Evolutionary conservation across 805 yeast species (phyloP).

Genomic region (Cyberlindnera meyerae): DNA sequence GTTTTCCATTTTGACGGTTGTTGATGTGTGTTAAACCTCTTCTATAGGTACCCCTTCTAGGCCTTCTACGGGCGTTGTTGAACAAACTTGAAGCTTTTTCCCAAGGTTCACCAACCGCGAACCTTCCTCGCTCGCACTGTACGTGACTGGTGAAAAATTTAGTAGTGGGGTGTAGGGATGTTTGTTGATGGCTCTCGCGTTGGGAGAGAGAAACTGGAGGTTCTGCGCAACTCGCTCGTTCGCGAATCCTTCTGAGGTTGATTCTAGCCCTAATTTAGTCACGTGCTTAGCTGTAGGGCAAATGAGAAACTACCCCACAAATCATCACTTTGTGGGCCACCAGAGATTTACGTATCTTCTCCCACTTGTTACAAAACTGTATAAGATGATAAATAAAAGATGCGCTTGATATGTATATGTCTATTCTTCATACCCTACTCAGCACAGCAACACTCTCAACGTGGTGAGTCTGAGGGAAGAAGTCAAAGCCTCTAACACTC

Average conservation of each 20-base stretch:
- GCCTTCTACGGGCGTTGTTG: constrained; percentile 5
- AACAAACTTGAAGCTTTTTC: constrained; percentile 14
- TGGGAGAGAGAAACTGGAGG: not conserved
- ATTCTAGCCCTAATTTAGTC: constrained; percentile 3
- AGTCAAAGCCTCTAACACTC: constrained; percentile 89
- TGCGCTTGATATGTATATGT: not conserved
- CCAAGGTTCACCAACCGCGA: constrained; percentile 9
- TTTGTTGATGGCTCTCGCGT: constrained; percentile 1
- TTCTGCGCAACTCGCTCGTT: too few relatives aligned
- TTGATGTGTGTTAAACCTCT: constrained; percentile 6
- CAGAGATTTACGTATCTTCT: too few relatives aligned
- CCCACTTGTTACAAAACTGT: too few relatives aligned
- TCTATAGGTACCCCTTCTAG: not conserved
- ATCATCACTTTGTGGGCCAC: too few relatives aligned
- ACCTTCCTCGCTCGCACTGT: constrained; percentile 1
- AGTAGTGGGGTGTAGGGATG: constrained; percentile 8
- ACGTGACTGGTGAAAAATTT: constrained; percentile 17
- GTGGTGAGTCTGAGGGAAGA: constrained; percentile 93
- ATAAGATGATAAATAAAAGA: not conserved
- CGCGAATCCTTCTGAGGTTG: constrained; percentile 1
- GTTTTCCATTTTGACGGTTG: constrained; percentile 87
- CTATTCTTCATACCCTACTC: constrained; percentile 26
- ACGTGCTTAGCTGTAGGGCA: constrained; percentile 5
- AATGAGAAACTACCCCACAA: not conserved
- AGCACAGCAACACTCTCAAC: constrained; percentile 85